Conservation (phyloP, 2,329 filamentous ascomycete genomes). For the Trichoderma cornu-damae region DNA sequence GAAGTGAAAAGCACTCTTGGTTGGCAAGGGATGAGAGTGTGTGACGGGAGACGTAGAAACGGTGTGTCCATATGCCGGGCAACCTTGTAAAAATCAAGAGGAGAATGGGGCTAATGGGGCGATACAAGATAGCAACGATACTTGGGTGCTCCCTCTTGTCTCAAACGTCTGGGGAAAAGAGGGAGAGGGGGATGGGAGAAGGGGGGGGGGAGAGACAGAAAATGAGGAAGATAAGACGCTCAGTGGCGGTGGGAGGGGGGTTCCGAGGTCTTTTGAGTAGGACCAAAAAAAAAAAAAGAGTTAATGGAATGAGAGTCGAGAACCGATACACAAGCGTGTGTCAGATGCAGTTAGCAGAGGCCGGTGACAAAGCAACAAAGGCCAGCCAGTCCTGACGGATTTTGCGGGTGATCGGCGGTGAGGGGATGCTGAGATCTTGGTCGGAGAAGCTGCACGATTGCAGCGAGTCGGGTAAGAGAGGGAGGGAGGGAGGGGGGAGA, state of each 20-base stretch:
- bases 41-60: not conserved
- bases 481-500: not conserved
- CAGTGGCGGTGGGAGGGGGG: slow-evolving; percentile 7
- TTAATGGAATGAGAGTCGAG: not conserved
- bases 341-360: not conserved
- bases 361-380: slow-evolving; percentile 4
- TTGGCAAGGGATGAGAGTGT: slow-evolving; percentile 5
- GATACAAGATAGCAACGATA: slow-evolving; percentile 5
- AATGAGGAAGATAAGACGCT: not conserved
- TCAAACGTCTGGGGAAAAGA: not conserved
- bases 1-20: not conserved
- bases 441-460: slow-evolving; percentile 11
- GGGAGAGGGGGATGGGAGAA: no score
- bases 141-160: slow-evolving; percentile 16
- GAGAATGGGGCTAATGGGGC: not conserved
- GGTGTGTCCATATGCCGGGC: slow-evolving; percentile 7
- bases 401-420: slow-evolving; percentile 20
- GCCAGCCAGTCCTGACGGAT: slow-evolving; percentile 7
- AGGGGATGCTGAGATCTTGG: slow-evolving; percentile 15
- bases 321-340: not conserved
- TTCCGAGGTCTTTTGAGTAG: slow-evolving; percentile 6
- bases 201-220: slow-evolving; percentile 6
- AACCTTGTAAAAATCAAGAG: not conserved
- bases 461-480: not conserved
- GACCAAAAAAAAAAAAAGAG: not conserved